A percentile compares a stretch with the other conserved stretches of the same genome.
Conservation (phyloP, 78 protist genomes). For the Tieghemostelium lacteum region DNA sequence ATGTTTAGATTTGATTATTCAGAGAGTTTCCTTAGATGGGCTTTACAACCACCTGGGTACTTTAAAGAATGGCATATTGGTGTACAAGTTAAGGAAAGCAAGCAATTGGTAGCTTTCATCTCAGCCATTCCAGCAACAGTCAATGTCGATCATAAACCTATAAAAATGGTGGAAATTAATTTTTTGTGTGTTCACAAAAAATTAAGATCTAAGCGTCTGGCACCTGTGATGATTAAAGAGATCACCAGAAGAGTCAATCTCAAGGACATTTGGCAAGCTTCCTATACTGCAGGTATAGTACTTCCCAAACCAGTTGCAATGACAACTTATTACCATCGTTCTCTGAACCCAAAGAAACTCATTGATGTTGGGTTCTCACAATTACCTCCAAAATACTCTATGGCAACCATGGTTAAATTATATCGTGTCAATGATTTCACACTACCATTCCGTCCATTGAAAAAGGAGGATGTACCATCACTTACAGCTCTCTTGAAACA, state of each 20-base stretch:
- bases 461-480: slow-evolving; percentile 74
- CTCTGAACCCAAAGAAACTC: slow-evolving; percentile 95
- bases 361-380: slow-evolving; percentile 89
- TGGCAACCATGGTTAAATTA: slow-evolving; percentile 80
- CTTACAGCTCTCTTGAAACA: slow-evolving; percentile 57
- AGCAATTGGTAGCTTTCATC: slow-evolving; percentile 96
- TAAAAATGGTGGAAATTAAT: slow-evolving; percentile 95
- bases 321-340: slow-evolving; percentile 95
- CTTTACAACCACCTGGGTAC: slow-evolving; percentile 96
- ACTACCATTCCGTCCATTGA: slow-evolving; percentile 82
- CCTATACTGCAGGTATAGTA: slow-evolving; percentile 96
- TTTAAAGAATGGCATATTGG: slow-evolving; percentile 93
- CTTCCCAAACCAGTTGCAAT: slow-evolving; percentile 95
- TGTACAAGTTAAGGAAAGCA: slow-evolving; percentile 82
- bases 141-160: slow-evolving; percentile 38
- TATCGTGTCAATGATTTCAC: slow-evolving; percentile 79
- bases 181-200: slow-evolving; percentile 98
- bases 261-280: slow-evolving; percentile 94
- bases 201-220: slow-evolving; percentile 94
- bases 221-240: slow-evolving; percentile 99
- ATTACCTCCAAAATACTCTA: slow-evolving; percentile 80
- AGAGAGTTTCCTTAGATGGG: slow-evolving; percentile 95
- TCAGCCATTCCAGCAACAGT: slow-evolving; percentile 94
- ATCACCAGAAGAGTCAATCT: slow-evolving; percentile 97
- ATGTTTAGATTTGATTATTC: slow-evolving; percentile 99